Conservation (phyloP, 2,329 filamentous ascomycete genomes). For the Fusarium sulawesiense region DNA sequence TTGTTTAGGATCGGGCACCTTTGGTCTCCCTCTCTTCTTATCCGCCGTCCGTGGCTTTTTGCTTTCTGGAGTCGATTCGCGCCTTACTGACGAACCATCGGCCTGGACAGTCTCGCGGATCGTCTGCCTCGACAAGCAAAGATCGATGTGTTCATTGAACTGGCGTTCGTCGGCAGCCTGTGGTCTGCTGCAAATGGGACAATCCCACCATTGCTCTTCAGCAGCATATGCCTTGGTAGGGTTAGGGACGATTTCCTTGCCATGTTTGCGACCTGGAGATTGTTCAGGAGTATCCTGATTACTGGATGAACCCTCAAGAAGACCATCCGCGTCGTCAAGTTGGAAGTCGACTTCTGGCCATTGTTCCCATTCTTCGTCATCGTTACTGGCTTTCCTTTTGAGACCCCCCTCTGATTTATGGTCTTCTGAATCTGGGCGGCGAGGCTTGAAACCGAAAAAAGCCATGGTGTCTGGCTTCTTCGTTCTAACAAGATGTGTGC, state of each 20-base stretch:
- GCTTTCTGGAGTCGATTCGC: constrained; percentile 51
- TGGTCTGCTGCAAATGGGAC: constrained; percentile 85
- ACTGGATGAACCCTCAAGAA: constrained; percentile 16
- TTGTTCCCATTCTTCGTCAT: constrained; percentile 67
- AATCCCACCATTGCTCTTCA: constrained; percentile 76
- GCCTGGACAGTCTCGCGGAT: constrained; percentile 85
- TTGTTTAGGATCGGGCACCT: constrained; percentile 58
- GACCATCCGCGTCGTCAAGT: constrained; percentile 28
- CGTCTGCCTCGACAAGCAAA: constrained; percentile 85
- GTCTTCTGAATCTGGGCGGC: constrained; percentile 38
- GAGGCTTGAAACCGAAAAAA: constrained; percentile 77
- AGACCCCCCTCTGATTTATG: constrained; percentile 15
- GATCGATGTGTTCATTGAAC: constrained; percentile 94
- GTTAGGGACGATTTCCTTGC: constrained; percentile 64
- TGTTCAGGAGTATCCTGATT: constrained; percentile 17
- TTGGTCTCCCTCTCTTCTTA: constrained; percentile 55
- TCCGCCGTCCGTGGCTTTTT: constrained; percentile 53
- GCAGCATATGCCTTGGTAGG: constrained; percentile 50
- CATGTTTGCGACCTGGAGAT: constrained; percentile 51
- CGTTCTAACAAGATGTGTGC: constrained; percentile 86
- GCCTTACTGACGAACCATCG: constrained; percentile 46
- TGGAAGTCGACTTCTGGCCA: constrained; percentile 74
- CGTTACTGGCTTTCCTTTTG: constrained; percentile 53
- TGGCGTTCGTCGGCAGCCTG: constrained; percentile 78
- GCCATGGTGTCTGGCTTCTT: constrained; percentile 81